Evolutionary conservation across 2,329 filamentous ascomycete genomes (phyloP).

Genomic region (Trichoderma simmonsii): DNA sequence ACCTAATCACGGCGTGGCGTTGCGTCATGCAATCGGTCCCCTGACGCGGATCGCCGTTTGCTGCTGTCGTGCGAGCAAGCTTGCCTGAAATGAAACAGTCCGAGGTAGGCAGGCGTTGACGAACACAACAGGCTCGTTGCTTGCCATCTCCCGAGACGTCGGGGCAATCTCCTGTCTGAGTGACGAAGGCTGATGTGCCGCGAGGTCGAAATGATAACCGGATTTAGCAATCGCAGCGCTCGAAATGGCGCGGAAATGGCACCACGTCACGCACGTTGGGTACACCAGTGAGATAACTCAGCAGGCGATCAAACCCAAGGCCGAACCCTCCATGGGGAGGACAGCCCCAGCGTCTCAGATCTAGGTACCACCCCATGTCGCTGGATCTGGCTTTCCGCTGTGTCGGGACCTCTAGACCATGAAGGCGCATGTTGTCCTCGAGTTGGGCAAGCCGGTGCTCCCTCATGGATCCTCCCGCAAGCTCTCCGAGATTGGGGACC

Average conservation of each 20-base stretch:
- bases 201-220: conserved; percentile 3
- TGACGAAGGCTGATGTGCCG: not conserved
- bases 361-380: conserved; percentile 76
- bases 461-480: conserved; percentile 85
- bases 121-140: conserved; percentile 18
- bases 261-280: conserved; percentile 82
- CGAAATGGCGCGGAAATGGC: conserved; percentile 74
- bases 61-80: conserved; percentile 13
- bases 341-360: conserved; percentile 85
- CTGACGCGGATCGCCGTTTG: conserved; percentile 20
- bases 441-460: conserved; percentile 72
- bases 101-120: conserved; percentile 22
- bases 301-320: conserved; percentile 80
- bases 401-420: conserved; percentile 53
- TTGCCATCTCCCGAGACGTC: conserved; percentile 19
- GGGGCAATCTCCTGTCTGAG: conserved; percentile 17
- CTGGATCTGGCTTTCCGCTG: conserved; percentile 29
- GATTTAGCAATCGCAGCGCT: conserved; percentile 57
- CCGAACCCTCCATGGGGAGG: conserved; percentile 91
- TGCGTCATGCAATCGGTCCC: conserved; percentile 20
- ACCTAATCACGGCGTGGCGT: conserved; percentile 15
- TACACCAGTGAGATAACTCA: conserved; percentile 80
- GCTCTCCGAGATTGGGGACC: conserved; percentile 79
- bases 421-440: conserved; percentile 65
- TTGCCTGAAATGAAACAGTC: conserved; percentile 18